Conservation (phyloP, 1,284 basidiomycete species). For the Gymnopus androsaceus region DNA sequence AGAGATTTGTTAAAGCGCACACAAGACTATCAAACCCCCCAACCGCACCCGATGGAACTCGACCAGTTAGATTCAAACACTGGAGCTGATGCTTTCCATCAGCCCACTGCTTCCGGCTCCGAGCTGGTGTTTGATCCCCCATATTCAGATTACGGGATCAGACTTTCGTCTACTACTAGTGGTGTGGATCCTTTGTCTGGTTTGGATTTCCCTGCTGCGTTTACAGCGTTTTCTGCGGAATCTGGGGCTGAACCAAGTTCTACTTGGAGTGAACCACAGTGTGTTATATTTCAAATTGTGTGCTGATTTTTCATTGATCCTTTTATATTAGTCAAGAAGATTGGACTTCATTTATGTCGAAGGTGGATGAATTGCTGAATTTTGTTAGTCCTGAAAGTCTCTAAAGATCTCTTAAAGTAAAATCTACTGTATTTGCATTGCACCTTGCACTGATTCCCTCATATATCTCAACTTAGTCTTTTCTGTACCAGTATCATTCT, state of each 20-base stretch:
- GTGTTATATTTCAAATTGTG: neutral
- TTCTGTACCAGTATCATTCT: no score
- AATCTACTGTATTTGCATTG: no score
- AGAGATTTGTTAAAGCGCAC: neutral
- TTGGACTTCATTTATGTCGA: constrained; percentile 9
- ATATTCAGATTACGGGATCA: no score
- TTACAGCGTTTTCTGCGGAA: no score
- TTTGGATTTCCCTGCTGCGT: no score
- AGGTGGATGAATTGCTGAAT: constrained; percentile 1
- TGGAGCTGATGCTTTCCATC: neutral
- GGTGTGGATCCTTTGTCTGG: no score
- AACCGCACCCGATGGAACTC: neutral
- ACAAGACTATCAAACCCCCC: neutral
- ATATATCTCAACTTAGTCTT: no score
- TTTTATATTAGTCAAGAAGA: neutral
- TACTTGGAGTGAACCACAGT: neutral
- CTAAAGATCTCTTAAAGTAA: no score
- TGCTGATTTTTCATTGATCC: neutral
- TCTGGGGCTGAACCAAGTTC: neutral
- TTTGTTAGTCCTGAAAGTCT: constrained; percentile 8
- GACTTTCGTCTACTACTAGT: no score
- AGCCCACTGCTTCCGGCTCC: no score
- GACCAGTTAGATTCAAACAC: neutral
- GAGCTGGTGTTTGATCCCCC: neutral
- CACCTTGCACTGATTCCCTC: no score